Conservation (phyloP, 228 moss, liverwort and hornwort species). For the Sphagnum magellanicum region DNA sequence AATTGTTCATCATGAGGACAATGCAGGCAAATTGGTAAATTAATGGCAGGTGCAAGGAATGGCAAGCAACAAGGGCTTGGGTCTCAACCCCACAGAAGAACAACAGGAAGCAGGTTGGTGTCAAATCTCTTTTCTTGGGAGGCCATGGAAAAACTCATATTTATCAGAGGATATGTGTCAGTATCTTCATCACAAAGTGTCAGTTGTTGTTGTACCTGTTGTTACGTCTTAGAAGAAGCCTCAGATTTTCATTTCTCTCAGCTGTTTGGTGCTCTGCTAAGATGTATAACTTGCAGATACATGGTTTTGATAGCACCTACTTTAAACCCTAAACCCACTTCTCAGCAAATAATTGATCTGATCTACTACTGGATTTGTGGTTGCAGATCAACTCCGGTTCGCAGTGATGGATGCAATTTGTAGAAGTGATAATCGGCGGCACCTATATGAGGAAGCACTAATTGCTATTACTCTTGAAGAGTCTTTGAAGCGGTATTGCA, state of each 20-base stretch:
- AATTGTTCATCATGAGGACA: too few species aligned
- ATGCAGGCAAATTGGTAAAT: not conserved
- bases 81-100: slow-evolving; percentile 58
- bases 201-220: too few species aligned
- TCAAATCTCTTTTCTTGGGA: not conserved
- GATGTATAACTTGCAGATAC: too few species aligned
- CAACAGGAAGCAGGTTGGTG: slow-evolving; percentile 87
- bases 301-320: not conserved
- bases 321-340: not conserved
- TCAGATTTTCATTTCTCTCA: not conserved
- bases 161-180: too few species aligned
- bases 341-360: not conserved
- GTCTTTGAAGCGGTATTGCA: slow-evolving; percentile 64
- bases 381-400: slow-evolving; percentile 79
- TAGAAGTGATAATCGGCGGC: slow-evolving; percentile 63
- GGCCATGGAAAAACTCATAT: too few species aligned
- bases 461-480: slow-evolving; percentile 97
- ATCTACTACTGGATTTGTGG: slow-evolving; percentile 4
- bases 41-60: slow-evolving; percentile 80
- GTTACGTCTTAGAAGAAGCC: not conserved
- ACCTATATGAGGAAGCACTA: slow-evolving; percentile 85
- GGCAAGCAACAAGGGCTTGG: slow-evolving; percentile 78
- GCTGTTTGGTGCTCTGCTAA: not conserved
- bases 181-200: too few species aligned
- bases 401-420: slow-evolving; percentile 95